Evolutionary conservation across 2,329 filamentous ascomycete genomes (phyloP).

Genomic region (Cryphonectria radicalis): DNA sequence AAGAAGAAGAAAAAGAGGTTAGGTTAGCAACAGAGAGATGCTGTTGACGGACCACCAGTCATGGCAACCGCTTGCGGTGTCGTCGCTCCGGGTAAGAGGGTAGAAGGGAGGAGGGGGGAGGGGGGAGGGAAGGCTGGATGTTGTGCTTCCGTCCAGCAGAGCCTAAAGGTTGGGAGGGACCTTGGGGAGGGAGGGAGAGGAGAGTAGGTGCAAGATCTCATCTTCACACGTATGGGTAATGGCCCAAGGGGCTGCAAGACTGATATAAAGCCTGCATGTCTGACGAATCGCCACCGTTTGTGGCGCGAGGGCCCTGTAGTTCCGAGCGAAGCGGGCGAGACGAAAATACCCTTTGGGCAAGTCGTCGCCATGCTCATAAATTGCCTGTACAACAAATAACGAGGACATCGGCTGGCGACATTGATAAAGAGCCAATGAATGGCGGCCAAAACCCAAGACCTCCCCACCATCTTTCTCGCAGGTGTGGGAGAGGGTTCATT

Average conservation of each 20-base stretch:
- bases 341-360: not conserved
- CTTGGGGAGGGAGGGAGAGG: not conserved
- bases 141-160: constrained; percentile 9
- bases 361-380: not conserved
- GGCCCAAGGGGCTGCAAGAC: not conserved
- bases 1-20: not conserved
- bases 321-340: constrained; percentile 3
- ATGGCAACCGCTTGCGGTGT: constrained; percentile 7
- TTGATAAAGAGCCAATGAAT: not conserved
- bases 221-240: not conserved
- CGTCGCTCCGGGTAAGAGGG: not conserved
- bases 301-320: not conserved
- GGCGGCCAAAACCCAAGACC: not conserved
- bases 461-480: constrained; percentile 3
- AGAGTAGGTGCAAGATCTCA: not conserved
- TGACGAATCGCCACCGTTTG: not conserved
- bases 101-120: not conserved
- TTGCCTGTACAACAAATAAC: constrained; percentile 4
- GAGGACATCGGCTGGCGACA: not conserved
- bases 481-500: constrained; percentile 13
- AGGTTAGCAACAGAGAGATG: constrained; percentile 6
- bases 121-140: not conserved
- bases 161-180: not conserved
- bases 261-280: constrained; percentile 18
- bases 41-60: constrained; percentile 9